These are phyloP conservation scores for Phytophthora meadii DNA, from an alignment of 352 stramenopile genomes.

Conservation along the genomic window DNA sequence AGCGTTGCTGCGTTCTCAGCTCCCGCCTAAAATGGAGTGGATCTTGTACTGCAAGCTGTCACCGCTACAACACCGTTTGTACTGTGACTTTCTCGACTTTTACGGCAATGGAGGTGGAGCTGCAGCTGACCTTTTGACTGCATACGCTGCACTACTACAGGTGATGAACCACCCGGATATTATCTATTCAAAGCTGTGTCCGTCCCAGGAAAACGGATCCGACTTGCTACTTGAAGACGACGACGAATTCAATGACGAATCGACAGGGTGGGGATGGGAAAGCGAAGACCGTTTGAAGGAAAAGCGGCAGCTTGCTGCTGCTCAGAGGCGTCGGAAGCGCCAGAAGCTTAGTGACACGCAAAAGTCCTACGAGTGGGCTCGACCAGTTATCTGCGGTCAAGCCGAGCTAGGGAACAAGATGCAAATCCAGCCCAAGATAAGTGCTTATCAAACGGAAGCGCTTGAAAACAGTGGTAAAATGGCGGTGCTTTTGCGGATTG, in stretches of 20 bases:
- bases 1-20: conserved; percentile 65
- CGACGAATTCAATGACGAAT: conserved; percentile 41
- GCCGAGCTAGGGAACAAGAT: not conserved
- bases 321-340: conserved; percentile 58
- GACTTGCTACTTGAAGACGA: conserved; percentile 38
- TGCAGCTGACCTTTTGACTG: conserved; percentile 73
- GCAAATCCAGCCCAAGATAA: not conserved
- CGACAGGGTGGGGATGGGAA: conserved; percentile 69
- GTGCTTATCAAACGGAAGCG: conserved; percentile 53
- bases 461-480: conserved; percentile 86
- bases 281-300: conserved; percentile 66
- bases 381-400: conserved; percentile 47
- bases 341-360: conserved; percentile 70
- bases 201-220: conserved; percentile 32
- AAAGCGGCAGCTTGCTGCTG: conserved; percentile 55
- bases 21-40: conserved; percentile 88
- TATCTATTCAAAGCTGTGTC: conserved; percentile 76
- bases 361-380: conserved; percentile 75
- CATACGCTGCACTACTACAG: conserved; percentile 79
- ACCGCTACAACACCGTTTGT: conserved; percentile 78
- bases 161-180: conserved; percentile 92
- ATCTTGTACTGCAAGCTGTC: conserved; percentile 90
- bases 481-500: conserved; percentile 73
- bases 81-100: conserved; percentile 77
- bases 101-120: conserved; percentile 51